phyloP scores from a whole-genome alignment of 1,139 yeast genomes.

The Yarrowia galli region DNA sequence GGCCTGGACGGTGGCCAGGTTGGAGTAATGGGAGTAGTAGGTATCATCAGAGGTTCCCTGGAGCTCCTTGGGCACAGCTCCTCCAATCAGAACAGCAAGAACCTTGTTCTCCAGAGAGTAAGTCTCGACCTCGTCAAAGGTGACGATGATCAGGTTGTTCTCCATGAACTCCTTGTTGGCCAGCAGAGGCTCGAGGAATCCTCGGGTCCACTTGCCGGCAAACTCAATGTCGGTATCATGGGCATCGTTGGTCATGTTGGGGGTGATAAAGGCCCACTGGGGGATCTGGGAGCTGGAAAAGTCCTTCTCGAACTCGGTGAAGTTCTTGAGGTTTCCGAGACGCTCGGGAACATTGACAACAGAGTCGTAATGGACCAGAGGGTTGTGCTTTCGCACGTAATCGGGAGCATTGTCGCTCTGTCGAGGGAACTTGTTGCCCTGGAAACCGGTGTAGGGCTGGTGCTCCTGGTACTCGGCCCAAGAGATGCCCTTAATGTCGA shows the following conservation, averaged over 20 bases:
- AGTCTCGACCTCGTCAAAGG: conserved; percentile 59
- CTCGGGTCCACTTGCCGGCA: conserved; percentile 57
- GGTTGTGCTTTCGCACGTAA: conserved; percentile 61
- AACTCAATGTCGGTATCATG: conserved; percentile 56
- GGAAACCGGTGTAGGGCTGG: conserved; percentile 58
- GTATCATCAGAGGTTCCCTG: conserved; percentile 56
- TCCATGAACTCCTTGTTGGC: conserved; percentile 56
- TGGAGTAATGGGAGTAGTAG: conserved; percentile 60
- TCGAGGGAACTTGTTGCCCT: conserved; percentile 57
- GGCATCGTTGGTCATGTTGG: conserved; percentile 60
- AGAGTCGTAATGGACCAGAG: conserved; percentile 55
- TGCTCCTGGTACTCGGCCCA: conserved; percentile 62
- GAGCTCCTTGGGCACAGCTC: conserved; percentile 52
- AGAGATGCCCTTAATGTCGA: conserved; percentile 56
- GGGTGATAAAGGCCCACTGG: conserved; percentile 60
- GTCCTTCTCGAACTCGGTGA: conserved; percentile 55
- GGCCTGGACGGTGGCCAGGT: conserved; percentile 56
- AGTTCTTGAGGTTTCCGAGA: conserved; percentile 55
- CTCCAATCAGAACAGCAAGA: conserved; percentile 56
- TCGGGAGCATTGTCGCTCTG: conserved; percentile 55
- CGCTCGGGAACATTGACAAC: conserved; percentile 51
- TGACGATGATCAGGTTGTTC: conserved; percentile 55
- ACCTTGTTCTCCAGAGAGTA: conserved; percentile 55
- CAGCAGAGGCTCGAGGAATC: conserved; percentile 55
- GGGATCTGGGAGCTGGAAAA: conserved; percentile 53